Conservation (phyloP, 2,329 filamentous ascomycete genomes). For the Zymoseptoria crescenta region DNA sequence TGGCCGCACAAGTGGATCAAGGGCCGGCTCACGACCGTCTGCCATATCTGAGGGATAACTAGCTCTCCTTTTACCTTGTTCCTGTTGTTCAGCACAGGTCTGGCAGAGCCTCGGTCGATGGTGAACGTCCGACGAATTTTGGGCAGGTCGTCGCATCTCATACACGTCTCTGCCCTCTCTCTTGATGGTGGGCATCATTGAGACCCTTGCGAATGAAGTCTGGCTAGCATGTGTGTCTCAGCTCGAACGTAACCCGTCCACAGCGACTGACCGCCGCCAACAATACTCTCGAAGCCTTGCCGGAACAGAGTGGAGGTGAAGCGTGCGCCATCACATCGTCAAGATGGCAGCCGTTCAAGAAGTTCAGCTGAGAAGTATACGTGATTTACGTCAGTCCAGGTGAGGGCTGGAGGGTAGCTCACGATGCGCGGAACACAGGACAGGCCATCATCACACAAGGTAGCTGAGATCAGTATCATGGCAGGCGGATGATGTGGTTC, state of each 20-base stretch:
- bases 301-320: background rate
- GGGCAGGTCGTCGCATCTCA: too few relatives aligned
- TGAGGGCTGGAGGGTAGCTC: background rate
- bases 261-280: background rate
- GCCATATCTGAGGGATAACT: conserved; percentile 36
- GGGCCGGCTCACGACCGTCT: conserved; percentile 43
- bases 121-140: background rate
- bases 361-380: background rate
- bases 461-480: background rate
- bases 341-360: background rate
- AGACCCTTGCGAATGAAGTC: background rate
- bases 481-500: background rate
- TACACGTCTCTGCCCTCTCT: background rate
- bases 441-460: background rate
- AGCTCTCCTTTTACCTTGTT: background rate
- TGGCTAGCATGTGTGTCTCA: background rate
- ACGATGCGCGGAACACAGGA: background rate
- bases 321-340: background rate
- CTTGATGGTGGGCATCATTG: background rate
- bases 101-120: background rate
- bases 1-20: background rate
- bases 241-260: background rate
- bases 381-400: background rate
- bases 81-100: background rate
- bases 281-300: background rate